A percentile compares a stretch with the other conserved stretches of the same genome.
Evolutionary conservation across 2,329 filamentous ascomycete species (phyloP).

Genomic region (Ophiocordyceps camponoti-floridani): DNA sequence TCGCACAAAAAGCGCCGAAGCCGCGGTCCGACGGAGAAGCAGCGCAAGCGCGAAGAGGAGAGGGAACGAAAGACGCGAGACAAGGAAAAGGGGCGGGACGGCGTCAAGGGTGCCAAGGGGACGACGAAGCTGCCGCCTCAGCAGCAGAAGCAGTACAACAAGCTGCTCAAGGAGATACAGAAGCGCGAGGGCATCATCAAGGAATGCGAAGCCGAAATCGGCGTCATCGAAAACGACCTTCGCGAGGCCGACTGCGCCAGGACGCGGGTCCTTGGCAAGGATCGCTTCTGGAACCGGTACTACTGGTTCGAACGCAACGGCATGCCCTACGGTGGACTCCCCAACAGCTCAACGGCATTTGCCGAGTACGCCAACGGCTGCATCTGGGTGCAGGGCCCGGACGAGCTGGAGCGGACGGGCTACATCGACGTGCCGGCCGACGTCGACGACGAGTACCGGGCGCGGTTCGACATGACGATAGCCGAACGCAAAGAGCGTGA

Average conservation of each 20-base stretch:
- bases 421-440: constrained; percentile 65
- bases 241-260: constrained; percentile 87
- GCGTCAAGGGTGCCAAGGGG: constrained; percentile 48
- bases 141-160: constrained; percentile 76
- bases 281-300: constrained; percentile 95
- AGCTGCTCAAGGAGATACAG: constrained; percentile 74
- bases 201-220: constrained; percentile 72
- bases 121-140: constrained; percentile 45
- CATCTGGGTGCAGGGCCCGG: constrained; percentile 90
- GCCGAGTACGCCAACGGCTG: constrained; percentile 88
- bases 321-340: constrained; percentile 85
- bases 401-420: constrained; percentile 69
- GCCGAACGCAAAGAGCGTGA: constrained; percentile 71
- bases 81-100: no score
- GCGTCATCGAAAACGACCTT: constrained; percentile 73
- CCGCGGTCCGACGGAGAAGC: constrained; percentile 42
- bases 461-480: constrained; percentile 65
- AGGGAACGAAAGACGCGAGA: constrained; percentile 57
- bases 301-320: constrained; percentile 99
- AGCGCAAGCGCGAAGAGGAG: constrained; percentile 63
- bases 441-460: constrained; percentile 56
- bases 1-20: constrained; percentile 35
- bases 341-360: constrained; percentile 69
- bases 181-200: constrained; percentile 68
- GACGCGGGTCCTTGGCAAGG: constrained; percentile 76